Base-by-base conservation (phyloP, 2,329 filamentous ascomycete genomes). In the Pyricularia pennisetigena region DNA sequence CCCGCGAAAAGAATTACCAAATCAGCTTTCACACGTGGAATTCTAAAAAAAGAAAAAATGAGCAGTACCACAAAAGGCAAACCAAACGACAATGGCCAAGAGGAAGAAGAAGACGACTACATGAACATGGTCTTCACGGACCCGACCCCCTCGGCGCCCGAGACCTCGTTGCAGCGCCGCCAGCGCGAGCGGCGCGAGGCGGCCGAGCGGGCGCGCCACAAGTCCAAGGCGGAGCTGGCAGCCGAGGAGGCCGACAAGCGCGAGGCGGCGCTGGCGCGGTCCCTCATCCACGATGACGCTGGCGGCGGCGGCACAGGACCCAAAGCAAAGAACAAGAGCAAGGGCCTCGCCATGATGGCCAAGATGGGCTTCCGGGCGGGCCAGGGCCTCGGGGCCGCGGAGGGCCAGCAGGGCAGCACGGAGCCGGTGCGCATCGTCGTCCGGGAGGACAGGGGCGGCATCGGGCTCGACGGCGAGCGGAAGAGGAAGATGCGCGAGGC, bases 261-360 rank as follows among this genome's bases (percentile, higher is more conserved):
- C 67, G 92, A 97, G 76, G 86, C 85, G 54, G 92, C 91, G 0
- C 85, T 97, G 29, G 85, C 88, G 4, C 91, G 81, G n/a, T 91
- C 90, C 5, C 82, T 95, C 65, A 82, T 97, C 7, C 66, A 54
- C 8, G 66, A 16, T 28, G 85, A 88, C 24, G 76, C 79, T 57
- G 78, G 20, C 20, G 8, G 14, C 1, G 4, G 41, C 20, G 20
- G 41, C 41, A 80, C 6, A 20, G 41, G 12, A 14, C 12, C 84
- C 20, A 83, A 86, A 66, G n/a, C n/a, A n/a, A n/a, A n/a, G n/a
- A 41, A 41, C 12, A 85, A 85, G 73, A 96, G 89, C 80, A 98
- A 97, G 76, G 95, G 94, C 1, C 87, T 96, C 70, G 88, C 92
- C 71, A 97, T 99, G 93, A 97, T 99, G 94, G 90, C 92, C 26